Base-by-base conservation (phyloP, 331 rosid species). In the Cydonia oblonga region DNA sequence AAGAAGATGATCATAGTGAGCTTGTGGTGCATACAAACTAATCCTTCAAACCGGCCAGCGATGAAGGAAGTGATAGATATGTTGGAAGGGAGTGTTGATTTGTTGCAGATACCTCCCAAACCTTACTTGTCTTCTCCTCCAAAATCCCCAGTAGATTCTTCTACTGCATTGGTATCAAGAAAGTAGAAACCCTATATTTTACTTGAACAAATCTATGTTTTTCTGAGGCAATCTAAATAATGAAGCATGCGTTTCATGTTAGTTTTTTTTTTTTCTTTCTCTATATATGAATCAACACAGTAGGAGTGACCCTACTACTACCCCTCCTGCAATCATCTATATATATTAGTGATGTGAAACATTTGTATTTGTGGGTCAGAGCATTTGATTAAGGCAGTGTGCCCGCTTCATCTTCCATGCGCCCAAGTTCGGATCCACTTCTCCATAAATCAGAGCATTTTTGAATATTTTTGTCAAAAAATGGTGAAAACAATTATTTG, bases 221-320 rank as follows among this genome's bases (percentile, higher is more conserved):
- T 49, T 49, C 0, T 16, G 4, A 2, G 54, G 20, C 9, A 49
- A 49, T 49, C 54, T 49, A 16, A 0, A 49, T 49, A 49, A 49
- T 49, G 9, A 49, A 49, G 54, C 1, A 49, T 49, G 20, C 0
- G 3, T 16, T 49, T 16, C 53, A 49, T 5, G 12, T 9, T 35
- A 14, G 19, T 2, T 35, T 9, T 9, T 0, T 2, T 35, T 9
- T 14, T 14, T 14, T 4, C 4, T 13, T 40, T 0, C 3, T 44
- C 16, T 46, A 2, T 18, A 49, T 16, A 49, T 49, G 20, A 16
- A 49, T 49, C 20, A 44, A 15, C 7, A 44, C 52, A 46, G 2
- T 29, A 87, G 76, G 57, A 92, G 86, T 78, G 90, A 96, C 15
- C 96, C 98, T 26, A 83, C 87, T 44, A 84, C 86, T 78, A 87